phyloP scores from a whole-genome alignment of 2,329 filamentous ascomycete genomes.

The Penicillium fuscoglaucum region DNA sequence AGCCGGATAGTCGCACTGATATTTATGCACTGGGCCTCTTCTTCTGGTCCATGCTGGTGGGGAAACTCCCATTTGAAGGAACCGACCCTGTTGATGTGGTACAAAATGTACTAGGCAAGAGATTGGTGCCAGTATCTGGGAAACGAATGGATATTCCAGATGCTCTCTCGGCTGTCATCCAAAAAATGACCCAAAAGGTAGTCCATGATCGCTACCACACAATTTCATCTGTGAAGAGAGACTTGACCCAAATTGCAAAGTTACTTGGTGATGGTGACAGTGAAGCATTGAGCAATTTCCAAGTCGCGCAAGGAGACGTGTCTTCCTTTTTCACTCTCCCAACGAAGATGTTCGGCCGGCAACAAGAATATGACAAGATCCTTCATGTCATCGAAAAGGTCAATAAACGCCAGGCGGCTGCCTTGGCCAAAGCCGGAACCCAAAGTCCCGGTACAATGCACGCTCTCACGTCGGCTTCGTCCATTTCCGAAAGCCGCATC shows the following conservation, averaged over 20 bases:
- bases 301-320: constrained; percentile 78
- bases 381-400: constrained; percentile 75
- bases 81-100: constrained; percentile 84
- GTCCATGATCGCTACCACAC: constrained; percentile 88
- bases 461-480: constrained; percentile 54
- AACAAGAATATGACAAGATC: constrained; percentile 69
- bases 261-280: constrained; percentile 74
- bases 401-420: constrained; percentile 60
- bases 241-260: constrained; percentile 72
- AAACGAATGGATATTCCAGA: constrained; percentile 82
- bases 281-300: constrained; percentile 69
- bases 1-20: constrained; percentile 88
- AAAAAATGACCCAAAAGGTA: constrained; percentile 88
- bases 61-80: constrained; percentile 76
- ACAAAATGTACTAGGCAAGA: constrained; percentile 78
- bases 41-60: constrained; percentile 82
- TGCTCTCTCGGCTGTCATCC: constrained; percentile 76
- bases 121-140: constrained; percentile 73
- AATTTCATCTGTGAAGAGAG: constrained; percentile 79
- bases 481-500: constrained; percentile 52
- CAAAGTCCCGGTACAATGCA: constrained; percentile 46
- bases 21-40: constrained; percentile 89
- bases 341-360: constrained; percentile 74
- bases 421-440: constrained; percentile 33
- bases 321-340: constrained; percentile 92